These are phyloP conservation scores for Sphaceloma murrayae DNA, from an alignment of 2,329 filamentous ascomycete genomes.

Conservation along the genomic window DNA sequence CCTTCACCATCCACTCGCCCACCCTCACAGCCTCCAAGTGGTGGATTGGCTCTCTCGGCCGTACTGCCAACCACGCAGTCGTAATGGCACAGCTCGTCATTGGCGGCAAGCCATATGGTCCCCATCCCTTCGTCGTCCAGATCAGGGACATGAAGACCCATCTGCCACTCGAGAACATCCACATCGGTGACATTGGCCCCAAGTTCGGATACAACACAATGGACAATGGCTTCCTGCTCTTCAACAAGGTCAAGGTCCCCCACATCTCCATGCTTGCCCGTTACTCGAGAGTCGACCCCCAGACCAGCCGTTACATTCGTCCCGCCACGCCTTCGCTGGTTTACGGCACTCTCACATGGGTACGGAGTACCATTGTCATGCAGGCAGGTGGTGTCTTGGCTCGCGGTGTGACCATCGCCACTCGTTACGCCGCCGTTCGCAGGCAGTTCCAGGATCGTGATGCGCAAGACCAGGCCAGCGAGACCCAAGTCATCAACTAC, in stretches of 20 bases:
- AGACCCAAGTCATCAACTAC: constrained; percentile 71
- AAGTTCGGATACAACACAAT: constrained; percentile 74
- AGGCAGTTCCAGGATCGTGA: constrained; percentile 72
- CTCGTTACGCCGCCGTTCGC: constrained; percentile 61
- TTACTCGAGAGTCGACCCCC: constrained; percentile 60
- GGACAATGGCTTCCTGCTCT: constrained; percentile 71
- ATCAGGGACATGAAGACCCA: constrained; percentile 63
- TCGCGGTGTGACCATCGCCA: constrained; percentile 68
- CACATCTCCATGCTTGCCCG: constrained; percentile 63
- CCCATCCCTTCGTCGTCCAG: constrained; percentile 69
- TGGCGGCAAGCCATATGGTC: constrained; percentile 58
- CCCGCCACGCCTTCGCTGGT: constrained; percentile 58
- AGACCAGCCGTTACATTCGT: constrained; percentile 57
- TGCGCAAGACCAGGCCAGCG: constrained; percentile 49
- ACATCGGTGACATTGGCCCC: constrained; percentile 71
- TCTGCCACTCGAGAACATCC: constrained; percentile 56
- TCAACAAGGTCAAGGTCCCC: constrained; percentile 67
- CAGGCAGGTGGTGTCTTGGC: constrained; percentile 63
- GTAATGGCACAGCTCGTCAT: constrained; percentile 71
- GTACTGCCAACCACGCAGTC: constrained; percentile 65
- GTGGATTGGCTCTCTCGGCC: constrained; percentile 74
- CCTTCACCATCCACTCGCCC: constrained; percentile 65
- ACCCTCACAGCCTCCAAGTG: constrained; percentile 68
- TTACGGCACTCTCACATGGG: constrained; percentile 68
- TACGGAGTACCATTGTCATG: constrained; percentile 63